Evolutionary conservation across 2,329 filamentous ascomycete species (phyloP).

Genomic region (Beauveria bassiana): DNA sequence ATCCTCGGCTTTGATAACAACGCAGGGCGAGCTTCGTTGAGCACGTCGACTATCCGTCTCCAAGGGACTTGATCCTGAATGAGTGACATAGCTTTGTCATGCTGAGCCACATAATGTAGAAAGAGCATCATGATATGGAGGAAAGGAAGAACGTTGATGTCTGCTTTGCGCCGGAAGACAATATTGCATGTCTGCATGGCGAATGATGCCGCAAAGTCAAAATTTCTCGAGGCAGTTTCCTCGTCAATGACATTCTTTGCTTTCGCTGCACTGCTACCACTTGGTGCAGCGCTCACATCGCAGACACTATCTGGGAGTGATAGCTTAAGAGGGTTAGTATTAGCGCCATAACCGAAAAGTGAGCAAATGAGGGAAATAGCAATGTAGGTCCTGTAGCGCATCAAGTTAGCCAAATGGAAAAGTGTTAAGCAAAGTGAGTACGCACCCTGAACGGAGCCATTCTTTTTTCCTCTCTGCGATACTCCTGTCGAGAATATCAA

Average conservation of each 20-base stretch:
- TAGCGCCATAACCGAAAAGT: slow-evolving; percentile 26
- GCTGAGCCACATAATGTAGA: slow-evolving; percentile 37
- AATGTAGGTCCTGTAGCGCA: slow-evolving; percentile 9
- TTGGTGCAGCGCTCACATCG: neutral
- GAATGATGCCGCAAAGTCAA: slow-evolving; percentile 32
- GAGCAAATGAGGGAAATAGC: slow-evolving; percentile 27
- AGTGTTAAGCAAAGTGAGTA: neutral
- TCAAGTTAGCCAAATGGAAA: neutral
- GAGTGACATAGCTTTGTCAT: slow-evolving; percentile 33
- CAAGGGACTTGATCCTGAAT: slow-evolving; percentile 45
- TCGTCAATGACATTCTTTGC: neutral
- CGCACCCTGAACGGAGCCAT: slow-evolving; percentile 43
- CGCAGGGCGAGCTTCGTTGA: slow-evolving; percentile 28
- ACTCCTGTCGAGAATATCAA: slow-evolving; percentile 45
- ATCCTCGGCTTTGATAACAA: slow-evolving; percentile 28
- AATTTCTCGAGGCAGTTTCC: slow-evolving; percentile 18
- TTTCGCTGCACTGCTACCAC: too few relatives aligned
- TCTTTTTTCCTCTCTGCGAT: slow-evolving; percentile 43
- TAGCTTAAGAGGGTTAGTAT: slow-evolving; percentile 36
- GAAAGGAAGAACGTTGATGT: slow-evolving; percentile 53
- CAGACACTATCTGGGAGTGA: slow-evolving; percentile 17
- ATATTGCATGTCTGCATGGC: slow-evolving; percentile 36
- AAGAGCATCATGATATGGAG: slow-evolving; percentile 57
- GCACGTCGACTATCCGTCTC: slow-evolving; percentile 31
- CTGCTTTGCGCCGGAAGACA: slow-evolving; percentile 43